Percentiles rank a stretch among this genome's conserved stretches.
phyloP scores from a whole-genome alignment of 176 grass and related monocot species.

The Oryza longistaminata region DNA sequence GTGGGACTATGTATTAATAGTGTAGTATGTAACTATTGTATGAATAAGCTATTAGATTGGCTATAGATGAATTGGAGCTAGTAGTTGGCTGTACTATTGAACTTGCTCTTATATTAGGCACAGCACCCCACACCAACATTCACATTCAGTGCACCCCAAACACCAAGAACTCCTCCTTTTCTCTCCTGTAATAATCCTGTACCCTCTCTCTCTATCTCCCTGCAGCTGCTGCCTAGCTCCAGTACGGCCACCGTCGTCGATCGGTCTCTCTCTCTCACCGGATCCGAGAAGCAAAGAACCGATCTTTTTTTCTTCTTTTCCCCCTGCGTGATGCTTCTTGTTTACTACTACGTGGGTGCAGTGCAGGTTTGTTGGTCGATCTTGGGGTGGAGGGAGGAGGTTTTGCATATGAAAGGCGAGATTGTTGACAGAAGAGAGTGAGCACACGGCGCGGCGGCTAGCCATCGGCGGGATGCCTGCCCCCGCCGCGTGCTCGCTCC shows the following conservation, averaged over 20 bases:
- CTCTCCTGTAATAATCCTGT: neutral
- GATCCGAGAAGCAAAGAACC: neutral
- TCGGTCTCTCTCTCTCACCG: neutral
- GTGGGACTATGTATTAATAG: too few species aligned
- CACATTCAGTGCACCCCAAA: neutral
- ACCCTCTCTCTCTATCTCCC: too few species aligned
- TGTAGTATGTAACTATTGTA: too few species aligned
- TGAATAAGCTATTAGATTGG: too few species aligned
- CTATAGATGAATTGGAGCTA: too few species aligned
- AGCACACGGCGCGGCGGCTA: slow-evolving; percentile 45
- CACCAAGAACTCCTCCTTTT: neutral
- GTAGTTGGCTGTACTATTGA: too few species aligned
- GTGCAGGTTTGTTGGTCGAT: too few species aligned
- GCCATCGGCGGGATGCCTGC: slow-evolving; percentile 16
- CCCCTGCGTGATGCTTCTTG: neutral
- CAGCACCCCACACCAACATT: neutral
- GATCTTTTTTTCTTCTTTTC: neutral
- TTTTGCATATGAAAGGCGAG: neutral
- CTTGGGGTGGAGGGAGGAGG: too few species aligned
- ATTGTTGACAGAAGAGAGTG: slow-evolving; percentile 61
- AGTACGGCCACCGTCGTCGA: neutral
- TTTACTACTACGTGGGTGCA: neutral
- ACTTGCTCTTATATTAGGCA: too few species aligned
- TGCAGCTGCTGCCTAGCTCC: neutral
- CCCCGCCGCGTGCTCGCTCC: slow-evolving; percentile 46